Evolutionary conservation across 2,329 filamentous ascomycete species (phyloP), one percentile per base, ranked within the genome.

Genomic region (Fusarium sp.): DNA sequence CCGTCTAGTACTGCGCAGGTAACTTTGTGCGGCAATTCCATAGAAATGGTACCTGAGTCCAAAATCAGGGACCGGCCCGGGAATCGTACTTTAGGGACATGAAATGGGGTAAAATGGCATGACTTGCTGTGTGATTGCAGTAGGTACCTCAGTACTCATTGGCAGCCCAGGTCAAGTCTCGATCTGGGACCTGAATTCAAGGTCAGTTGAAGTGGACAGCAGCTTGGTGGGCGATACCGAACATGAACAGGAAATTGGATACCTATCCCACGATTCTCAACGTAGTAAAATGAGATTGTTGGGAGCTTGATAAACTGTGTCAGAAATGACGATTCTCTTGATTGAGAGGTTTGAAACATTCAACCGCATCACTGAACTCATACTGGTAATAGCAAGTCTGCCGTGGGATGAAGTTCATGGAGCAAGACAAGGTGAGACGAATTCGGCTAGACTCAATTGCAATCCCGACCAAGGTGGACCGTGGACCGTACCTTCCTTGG

Each of bases 341-440:
- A 27, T 50, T 22, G 30, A 12, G 30, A 40, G 25, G 18, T 34
- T 20, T 6, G 16, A 49, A 59, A 60, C 29, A 20, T 29, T 25
- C 40, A 58, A 56, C 55, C 58, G 40, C 54, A 50, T 42, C 58
- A 47, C 50, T 67, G 40, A 64, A 24, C 18, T 38, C 34, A 38
- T 38, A 38, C 44, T 32, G 49, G 49, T 24, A 24, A 49, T 25
- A 58, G 38, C 30, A 29, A 56, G 63, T 25, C 30, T 32, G 40
- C 24, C 38, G 50, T 50, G 52, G 68, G 68, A 63, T 64, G 59
- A 56, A 46, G 50, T 64, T 46, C 44, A 44, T 51, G 42, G 50
- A 58, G 40, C 55, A 44, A 63, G 56, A 66, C 65, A 75, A 73
- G 73, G 73, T 75, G 71, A 75, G 73, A 70, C 73, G 38, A 72